Evolutionary conservation across 768 basidiomycete species (phyloP).

Genomic region (Termitomyces titanicus): DNA sequence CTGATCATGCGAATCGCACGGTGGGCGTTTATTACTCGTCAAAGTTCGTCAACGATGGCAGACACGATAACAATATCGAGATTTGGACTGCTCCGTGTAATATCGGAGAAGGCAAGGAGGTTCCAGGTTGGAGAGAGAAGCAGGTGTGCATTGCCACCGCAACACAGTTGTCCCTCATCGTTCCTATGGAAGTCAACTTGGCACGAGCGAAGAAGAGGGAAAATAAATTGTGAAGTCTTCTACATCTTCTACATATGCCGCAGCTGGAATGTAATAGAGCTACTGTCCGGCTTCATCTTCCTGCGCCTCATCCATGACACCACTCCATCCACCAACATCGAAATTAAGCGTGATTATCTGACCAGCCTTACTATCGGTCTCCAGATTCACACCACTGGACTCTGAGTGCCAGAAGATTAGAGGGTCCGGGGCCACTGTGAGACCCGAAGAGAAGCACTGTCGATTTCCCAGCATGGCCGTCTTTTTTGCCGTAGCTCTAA

Average conservation of each 20-base stretch:
- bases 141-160: slow-evolving; percentile 62
- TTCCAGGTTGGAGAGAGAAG: slow-evolving; percentile 53
- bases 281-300: not conserved
- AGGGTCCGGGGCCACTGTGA: not conserved
- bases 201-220: slow-evolving; percentile 21
- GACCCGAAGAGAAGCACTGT: not conserved
- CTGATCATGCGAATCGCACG: slow-evolving; percentile 42
- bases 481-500: not conserved
- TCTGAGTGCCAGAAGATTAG: not conserved
- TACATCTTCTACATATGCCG: too few species aligned
- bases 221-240: slow-evolving; percentile 16
- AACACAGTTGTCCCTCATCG: slow-evolving; percentile 55
- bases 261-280: not conserved
- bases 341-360: not conserved
- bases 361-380: not conserved
- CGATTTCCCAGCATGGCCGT: not conserved
- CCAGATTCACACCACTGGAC: not conserved
- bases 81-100: slow-evolving; percentile 64
- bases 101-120: slow-evolving; percentile 40
- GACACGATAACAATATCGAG: slow-evolving; percentile 59
- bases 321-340: not conserved
- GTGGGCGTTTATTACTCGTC: slow-evolving; percentile 54
- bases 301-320: not conserved
- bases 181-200: slow-evolving; percentile 40
- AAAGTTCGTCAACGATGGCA: slow-evolving; percentile 47